phyloP scores from a whole-genome alignment of 2,329 filamentous ascomycete genomes.

The Aureobasidium sp. region DNA sequence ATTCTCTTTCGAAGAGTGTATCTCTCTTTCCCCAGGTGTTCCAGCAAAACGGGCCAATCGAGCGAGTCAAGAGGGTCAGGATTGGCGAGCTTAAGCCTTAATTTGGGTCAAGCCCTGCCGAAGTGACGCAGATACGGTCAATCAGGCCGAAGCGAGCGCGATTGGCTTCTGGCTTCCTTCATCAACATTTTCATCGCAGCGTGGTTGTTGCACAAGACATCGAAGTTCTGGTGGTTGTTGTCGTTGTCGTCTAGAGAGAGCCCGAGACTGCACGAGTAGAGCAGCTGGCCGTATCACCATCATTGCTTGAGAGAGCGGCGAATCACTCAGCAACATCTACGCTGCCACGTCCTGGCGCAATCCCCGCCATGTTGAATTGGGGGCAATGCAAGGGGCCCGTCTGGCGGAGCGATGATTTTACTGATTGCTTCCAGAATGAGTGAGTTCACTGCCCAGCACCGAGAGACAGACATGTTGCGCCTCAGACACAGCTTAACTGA shows the following conservation, averaged over 20 bases:
- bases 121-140: constrained; percentile 12
- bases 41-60: not conserved
- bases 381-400: constrained; percentile 51
- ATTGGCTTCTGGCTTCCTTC: constrained; percentile 10
- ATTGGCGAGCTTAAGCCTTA: not conserved
- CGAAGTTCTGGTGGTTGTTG: constrained; percentile 6
- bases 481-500: constrained; percentile 16
- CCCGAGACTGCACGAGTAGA: constrained; percentile 1
- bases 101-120: constrained; percentile 1
- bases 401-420: constrained; percentile 58
- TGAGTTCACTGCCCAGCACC: constrained; percentile 38
- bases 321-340: not conserved
- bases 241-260: constrained; percentile 8
- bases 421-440: constrained; percentile 58
- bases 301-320: constrained; percentile 5
- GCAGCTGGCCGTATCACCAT: constrained; percentile 2
- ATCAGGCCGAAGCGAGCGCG: not conserved
- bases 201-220: constrained; percentile 10
- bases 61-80: not conserved
- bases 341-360: constrained; percentile 20
- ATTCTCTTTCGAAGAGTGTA: not conserved
- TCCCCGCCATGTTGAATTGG: constrained; percentile 38
- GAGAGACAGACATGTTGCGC: not conserved
- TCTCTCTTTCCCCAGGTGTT: constrained; percentile 5
- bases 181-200: constrained; percentile 11